These are phyloP conservation scores for Leishmania guyanensis DNA, from an alignment of 208 protist genomes.

Conservation along the genomic window DNA sequence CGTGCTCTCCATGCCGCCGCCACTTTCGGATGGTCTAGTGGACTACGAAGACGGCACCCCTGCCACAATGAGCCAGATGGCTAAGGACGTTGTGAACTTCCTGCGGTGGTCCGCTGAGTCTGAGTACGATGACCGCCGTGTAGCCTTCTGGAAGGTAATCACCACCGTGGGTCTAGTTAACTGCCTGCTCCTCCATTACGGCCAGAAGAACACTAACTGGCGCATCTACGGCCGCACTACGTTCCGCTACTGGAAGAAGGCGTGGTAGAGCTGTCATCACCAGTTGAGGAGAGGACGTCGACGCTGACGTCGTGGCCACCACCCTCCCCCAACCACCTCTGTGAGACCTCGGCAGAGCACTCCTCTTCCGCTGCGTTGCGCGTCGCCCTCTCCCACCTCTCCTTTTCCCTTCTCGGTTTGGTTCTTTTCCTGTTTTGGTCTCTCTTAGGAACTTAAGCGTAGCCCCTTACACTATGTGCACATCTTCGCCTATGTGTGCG, in stretches of 20 bases:
- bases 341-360: not conserved
- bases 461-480: not conserved
- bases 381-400: constrained; percentile 4
- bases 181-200: constrained; percentile 84
- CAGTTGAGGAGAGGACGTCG: not conserved
- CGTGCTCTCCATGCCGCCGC: constrained; percentile 97
- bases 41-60: constrained; percentile 99
- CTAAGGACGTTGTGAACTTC: constrained; percentile 97
- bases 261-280: constrained; percentile 51
- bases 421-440: not conserved
- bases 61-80: constrained; percentile 97
- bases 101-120: constrained; percentile 91
- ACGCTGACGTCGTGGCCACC: not conserved
- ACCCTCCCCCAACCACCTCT: not conserved
- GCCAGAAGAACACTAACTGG: constrained; percentile 90
- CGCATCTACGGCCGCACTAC: constrained; percentile 88
- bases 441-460: constrained; percentile 9
- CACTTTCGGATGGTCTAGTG: constrained; percentile 94
- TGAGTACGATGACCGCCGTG: constrained; percentile 88
- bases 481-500: not conserved
- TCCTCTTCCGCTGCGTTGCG: not conserved
- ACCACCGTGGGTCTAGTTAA: constrained; percentile 83
- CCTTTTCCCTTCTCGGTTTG: not conserved
- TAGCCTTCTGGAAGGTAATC: constrained; percentile 87
- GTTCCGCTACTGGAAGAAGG: constrained; percentile 92